Base-by-base conservation (phyloP, 148 eudicot species). In the Bassia scoparia region DNA sequence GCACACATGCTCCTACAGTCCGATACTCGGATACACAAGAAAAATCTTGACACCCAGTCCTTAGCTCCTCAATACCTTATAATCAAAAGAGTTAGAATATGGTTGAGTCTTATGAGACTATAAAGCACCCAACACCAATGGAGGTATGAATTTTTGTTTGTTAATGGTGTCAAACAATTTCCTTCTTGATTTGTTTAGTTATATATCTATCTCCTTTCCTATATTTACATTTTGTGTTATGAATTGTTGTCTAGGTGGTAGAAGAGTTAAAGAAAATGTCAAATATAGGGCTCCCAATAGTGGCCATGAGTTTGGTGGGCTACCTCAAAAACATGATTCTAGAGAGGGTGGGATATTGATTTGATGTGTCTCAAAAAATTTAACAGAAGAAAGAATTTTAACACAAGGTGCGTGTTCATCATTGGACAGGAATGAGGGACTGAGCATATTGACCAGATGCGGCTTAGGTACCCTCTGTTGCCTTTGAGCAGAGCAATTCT, bases 241-340 rank as follows among this genome's bases (percentile, higher is more conserved):
- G n/a, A 61, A 24, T 70, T 78, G 26, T n/a, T 74, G 61, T 16
- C 68, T 55, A 93, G 98, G 87, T 86, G 60, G 78, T 79, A 73
- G 86, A 87, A 65, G 97, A 90, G 77, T 60, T 93, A 44, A 93
- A 87, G 89, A 89, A 79, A 71, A 80, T 89, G 74, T 68, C 83
- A 35, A 77, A 79, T 68, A 86, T 86, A 68, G 92, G 88, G 54
- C 75, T 93, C 60, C 97, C 98, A 5, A 77, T 89, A 67, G 75
- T 84, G 63, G 90, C 88, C 60, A 85, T 90, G 85, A 86, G 89
- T 60, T 84, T 89, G 83, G 85, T 83, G 21, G 67, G 72, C 72
- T 92, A 89, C 65, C 84, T 92, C 61, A 87, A 83, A 72, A 89
- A 85, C 83, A 84, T 92, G 92, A 83, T 89, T 75, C 74, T 81